Evolutionary conservation across 2,329 filamentous ascomycete species (phyloP).

Genomic region (Fusarium mundagurra): DNA sequence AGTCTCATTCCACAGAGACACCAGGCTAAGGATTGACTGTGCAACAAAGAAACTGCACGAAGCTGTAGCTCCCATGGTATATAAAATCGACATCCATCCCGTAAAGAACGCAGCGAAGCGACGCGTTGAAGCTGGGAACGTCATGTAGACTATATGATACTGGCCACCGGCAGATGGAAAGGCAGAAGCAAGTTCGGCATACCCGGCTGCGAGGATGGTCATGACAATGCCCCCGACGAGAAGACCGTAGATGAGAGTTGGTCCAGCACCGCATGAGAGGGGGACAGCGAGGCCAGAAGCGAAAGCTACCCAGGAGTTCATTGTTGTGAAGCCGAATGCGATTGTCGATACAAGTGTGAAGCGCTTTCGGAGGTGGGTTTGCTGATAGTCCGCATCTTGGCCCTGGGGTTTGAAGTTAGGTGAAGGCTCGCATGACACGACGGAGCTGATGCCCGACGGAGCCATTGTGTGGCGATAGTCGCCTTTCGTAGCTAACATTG

Average conservation of each 20-base stretch:
- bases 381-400: not conserved
- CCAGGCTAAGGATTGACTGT: not conserved
- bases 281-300: not conserved
- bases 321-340: not conserved
- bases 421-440: not conserved
- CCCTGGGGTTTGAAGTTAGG: not conserved
- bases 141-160: not conserved
- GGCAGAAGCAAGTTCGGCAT: fast-evolving
- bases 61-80: not conserved
- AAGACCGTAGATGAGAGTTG: not conserved
- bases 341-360: not conserved
- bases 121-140: not conserved
- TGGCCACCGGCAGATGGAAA: not conserved
- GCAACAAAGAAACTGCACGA: fast-evolving
- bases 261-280: not conserved
- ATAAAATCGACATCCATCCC: not conserved
- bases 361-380: not conserved
- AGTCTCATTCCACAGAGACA: fast-evolving
- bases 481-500: not conserved
- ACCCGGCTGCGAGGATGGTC: not conserved
- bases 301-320: not conserved
- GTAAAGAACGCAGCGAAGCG: not conserved
- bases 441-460: not conserved
- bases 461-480: not conserved
- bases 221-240: not conserved